Percentiles rank a stretch among this genome's conserved stretches.
phyloP scores from a whole-genome alignment of 805 yeast genomes.

The Sugiyamaella americana region DNA sequence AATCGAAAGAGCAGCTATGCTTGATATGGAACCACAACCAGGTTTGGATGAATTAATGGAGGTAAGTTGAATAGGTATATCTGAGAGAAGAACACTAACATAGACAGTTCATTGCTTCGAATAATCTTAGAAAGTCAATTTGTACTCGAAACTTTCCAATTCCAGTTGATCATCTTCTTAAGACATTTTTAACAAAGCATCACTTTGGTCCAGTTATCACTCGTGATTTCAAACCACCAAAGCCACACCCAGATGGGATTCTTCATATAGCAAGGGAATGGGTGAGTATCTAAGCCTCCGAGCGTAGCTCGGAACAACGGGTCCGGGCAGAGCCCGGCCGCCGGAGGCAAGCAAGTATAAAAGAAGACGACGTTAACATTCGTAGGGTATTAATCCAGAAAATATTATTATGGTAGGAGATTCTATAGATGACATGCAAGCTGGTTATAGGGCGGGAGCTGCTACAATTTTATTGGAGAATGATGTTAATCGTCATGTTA shows the following conservation, averaged over 20 bases:
- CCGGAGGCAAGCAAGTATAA: too few species aligned
- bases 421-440: slow-evolving; percentile 60
- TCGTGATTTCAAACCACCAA: slow-evolving; percentile 59
- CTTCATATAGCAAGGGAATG: slow-evolving; percentile 48
- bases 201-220: slow-evolving; percentile 50
- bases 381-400: slow-evolving; percentile 34
- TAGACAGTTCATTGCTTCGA: slow-evolving; percentile 23
- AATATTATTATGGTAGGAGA: slow-evolving; percentile 67
- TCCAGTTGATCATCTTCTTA: slow-evolving; percentile 50
- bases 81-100: neutral
- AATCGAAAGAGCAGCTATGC: slow-evolving; percentile 62
- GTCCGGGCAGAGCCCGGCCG: too few species aligned
- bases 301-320: too few species aligned
- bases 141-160: slow-evolving; percentile 54
- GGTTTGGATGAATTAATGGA: slow-evolving; percentile 43
- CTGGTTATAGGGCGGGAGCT: slow-evolving; percentile 61
- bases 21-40: slow-evolving; percentile 43
- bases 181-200: slow-evolving; percentile 38
- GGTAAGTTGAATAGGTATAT: slow-evolving; percentile 14
- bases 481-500: slow-evolving; percentile 43
- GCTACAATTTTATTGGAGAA: slow-evolving; percentile 49
- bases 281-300: slow-evolving; percentile 25
- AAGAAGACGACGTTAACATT: too few species aligned
- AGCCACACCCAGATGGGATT: slow-evolving; percentile 61
- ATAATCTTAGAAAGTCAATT: slow-evolving; percentile 44